These are phyloP conservation scores for Rhodomyrtus tomentosa DNA, from an alignment of 345 rosid genomes.

Conservation along the genomic window DNA sequence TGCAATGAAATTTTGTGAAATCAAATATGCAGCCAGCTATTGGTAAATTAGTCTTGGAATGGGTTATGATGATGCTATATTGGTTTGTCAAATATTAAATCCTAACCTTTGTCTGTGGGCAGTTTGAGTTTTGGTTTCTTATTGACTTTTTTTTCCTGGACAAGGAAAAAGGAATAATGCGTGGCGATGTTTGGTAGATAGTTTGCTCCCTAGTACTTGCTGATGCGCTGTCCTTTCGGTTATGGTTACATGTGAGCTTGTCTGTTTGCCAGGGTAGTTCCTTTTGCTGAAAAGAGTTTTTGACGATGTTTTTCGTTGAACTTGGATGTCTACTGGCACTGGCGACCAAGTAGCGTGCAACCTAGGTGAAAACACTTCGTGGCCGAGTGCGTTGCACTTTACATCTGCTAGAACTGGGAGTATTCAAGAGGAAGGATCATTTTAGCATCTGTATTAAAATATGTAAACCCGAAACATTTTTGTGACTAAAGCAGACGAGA, in stretches of 20 bases:
- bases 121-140: neutral
- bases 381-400: neutral
- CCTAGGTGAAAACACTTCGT: neutral
- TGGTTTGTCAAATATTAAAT: neutral
- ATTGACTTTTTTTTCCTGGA: neutral
- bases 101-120: neutral
- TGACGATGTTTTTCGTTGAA: neutral
- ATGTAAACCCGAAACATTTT: neutral
- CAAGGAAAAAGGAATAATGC: neutral
- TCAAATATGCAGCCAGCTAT: neutral
- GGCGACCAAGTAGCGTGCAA: neutral
- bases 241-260: neutral
- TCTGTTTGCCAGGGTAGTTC: neutral
- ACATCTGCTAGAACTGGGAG: neutral
- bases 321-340: neutral
- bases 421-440: neutral
- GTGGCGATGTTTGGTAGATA: neutral
- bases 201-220: neutral
- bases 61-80: neutral
- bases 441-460: neutral
- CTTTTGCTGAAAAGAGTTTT: neutral
- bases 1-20: neutral
- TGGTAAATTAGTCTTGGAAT: neutral
- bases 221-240: neutral
- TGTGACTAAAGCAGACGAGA: neutral